Evolutionary conservation across 306 rosid genomes (phyloP), one percentile per base, ranked within the genome.

Genomic region (Albizia julibrissin): DNA sequence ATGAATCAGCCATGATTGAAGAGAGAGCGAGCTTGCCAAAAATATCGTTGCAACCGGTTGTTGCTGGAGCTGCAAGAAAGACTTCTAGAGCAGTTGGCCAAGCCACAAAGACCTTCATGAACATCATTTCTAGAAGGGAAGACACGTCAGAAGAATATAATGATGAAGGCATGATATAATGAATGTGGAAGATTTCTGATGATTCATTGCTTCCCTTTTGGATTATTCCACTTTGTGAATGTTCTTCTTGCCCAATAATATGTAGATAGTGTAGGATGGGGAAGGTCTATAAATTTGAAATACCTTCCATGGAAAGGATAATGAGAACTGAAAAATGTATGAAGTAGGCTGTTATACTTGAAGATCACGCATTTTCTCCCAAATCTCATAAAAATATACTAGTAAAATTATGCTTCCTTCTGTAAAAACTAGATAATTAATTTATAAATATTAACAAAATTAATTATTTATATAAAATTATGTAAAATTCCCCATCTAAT

Each of bases 61-160:
- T 95, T 61, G 94, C 85, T 26, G 97, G 96, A 83, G 96, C 99
- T 49, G 98, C 99, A 61, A 93, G 89, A 88, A 93, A 93, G 91
- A 95, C 99, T 59, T 84, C 98, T 18, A 91, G 68, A 64, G 99
- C 94, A 29, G 97, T 93, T 54, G 94, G 98, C 52, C 79, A 75
- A 77, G 99, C 97, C 31, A 95, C 98, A 40, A 94, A 82, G 90
- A 83, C 86, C 80, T 75, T 93, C 73, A 84, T 93, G 75, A 89
- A 91, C 79, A 87, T 91, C 82, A 89, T 93, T 69, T 87, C 97
- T 15, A 71, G 92, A 71, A 87, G 84, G 76, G 89, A 93, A 72
- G 72, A 50, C 74, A 56, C 70, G 31, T 50, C 70, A 26, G 85
- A 87, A 67, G 85, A 87, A 62, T 84, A 89, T 44, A 89, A 92